phyloP scores from a whole-genome alignment of 23 red algal species.

The Chondrus crispus region DNA sequence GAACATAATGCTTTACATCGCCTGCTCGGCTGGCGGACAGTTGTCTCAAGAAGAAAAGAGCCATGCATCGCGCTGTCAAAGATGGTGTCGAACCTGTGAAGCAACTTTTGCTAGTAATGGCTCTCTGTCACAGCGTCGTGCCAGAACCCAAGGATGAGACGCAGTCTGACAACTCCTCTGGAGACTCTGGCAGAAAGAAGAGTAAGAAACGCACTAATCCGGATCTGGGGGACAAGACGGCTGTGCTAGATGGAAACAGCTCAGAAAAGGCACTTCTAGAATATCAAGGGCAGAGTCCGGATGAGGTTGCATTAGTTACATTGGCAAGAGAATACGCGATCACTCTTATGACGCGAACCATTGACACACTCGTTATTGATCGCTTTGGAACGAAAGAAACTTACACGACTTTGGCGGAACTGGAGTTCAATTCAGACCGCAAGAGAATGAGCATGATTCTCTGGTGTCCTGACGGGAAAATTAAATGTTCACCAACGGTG shows the following conservation, averaged over 20 bases:
- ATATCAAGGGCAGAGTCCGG: constrained; percentile 92
- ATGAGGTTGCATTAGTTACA: constrained; percentile 88
- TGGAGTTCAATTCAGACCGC: constrained; percentile 85
- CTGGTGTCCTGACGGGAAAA: constrained; percentile 68
- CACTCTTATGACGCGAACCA: constrained; percentile 56
- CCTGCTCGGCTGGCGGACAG: constrained; percentile 67
- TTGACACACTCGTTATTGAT: constrained; percentile 60
- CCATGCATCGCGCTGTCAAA: constrained; percentile 54
- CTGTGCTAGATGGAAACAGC: background rate
- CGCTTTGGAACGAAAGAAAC: constrained; percentile 57
- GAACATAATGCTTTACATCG: constrained; percentile 86
- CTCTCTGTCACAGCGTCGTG: constrained; percentile 86
- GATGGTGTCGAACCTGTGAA: constrained; percentile 41
- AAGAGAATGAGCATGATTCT: constrained; percentile 89
- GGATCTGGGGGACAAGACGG: background rate
- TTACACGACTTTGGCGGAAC: constrained; percentile 59
- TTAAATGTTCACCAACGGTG: constrained; percentile 81
- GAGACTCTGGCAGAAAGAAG: constrained; percentile 33
- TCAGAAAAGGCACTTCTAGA: background rate
- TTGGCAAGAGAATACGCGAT: constrained; percentile 86
- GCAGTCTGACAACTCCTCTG: background rate
- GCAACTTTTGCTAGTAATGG: constrained; percentile 71
- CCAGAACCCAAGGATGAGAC: constrained; percentile 62
- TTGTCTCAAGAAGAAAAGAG: constrained; percentile 52
- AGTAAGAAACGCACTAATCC: background rate